These are phyloP conservation scores for Apophysomyces sp. DNA, from an alignment of 371 early-diverging fungal species.

Conservation along the genomic window DNA sequence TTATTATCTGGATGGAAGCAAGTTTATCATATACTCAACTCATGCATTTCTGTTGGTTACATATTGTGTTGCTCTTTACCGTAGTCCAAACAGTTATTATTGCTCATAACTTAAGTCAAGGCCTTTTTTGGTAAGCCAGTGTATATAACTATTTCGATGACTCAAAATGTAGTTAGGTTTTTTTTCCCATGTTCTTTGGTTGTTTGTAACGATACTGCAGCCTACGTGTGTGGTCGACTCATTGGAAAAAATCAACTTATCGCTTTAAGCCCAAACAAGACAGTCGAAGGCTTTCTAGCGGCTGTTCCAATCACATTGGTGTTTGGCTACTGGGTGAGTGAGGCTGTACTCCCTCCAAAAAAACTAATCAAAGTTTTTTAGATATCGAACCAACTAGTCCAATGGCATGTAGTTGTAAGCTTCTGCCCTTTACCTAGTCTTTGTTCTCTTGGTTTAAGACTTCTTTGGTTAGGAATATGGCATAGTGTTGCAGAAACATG, in stretches of 20 bases:
- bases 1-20: slow-evolving; percentile 5
- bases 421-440: neutral
- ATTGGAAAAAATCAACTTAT: slow-evolving; percentile 14
- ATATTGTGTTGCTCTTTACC: slow-evolving; percentile 23
- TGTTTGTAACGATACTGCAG: slow-evolving; percentile 27
- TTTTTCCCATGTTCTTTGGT: slow-evolving; percentile 26
- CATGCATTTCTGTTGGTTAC: slow-evolving; percentile 26
- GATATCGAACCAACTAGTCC: neutral
- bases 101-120: slow-evolving; percentile 18
- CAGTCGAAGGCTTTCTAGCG: slow-evolving; percentile 31
- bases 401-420: neutral
- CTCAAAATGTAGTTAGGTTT: slow-evolving; percentile 24
- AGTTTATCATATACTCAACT: slow-evolving; percentile 2
- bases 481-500: slow-evolving; percentile 6
- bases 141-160: neutral
- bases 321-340: slow-evolving; percentile 15
- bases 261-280: slow-evolving; percentile 28
- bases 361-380: neutral
- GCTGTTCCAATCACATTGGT: slow-evolving; percentile 19
- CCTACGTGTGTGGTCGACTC: slow-evolving; percentile 22
- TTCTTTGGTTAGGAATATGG: neutral
- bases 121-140: slow-evolving; percentile 22
- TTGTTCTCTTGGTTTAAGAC: neutral
- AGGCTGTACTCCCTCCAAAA: no score
- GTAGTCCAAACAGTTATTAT: slow-evolving; percentile 23